Base-by-base conservation (phyloP, 805 yeast genomes). In the Kodamaea fukazawae region DNA sequence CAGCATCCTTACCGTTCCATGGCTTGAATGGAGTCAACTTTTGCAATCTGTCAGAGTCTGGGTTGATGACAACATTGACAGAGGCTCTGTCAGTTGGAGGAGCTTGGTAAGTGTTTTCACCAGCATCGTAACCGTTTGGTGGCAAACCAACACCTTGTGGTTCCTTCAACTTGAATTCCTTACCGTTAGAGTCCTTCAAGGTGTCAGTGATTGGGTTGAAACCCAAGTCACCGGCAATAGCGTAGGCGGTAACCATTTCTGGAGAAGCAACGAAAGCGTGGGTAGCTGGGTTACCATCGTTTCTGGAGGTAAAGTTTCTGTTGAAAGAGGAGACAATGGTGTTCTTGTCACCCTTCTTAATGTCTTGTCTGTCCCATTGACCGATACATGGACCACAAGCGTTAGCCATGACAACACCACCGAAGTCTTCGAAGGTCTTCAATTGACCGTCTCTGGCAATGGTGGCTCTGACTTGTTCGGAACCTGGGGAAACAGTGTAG, bases 361-460 rank as follows among this genome's bases (percentile, higher is more conserved):
- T 80, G 65, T 86, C 90, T 59, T 76, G 85, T 71, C 98, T 85
- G 67, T 90, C 96, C 98, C 98, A 91, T 76, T 91, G 99, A 43
- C 99, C 99, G 61, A 91, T 91, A 74, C 99, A 91, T 58, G 98
- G 99, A 53, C 99, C 99, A 76, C 99, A 91, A 14, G 99, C 99
- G 64, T 91, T 91, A 40, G 98, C 96, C 53, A 91, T 76, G 32
- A 91, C 96, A 44, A 79, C 75, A 52, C 96, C 99, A 45, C 98
- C 98, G 55, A 81, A 83, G 40, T 83, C 79, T 63, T 83, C 81
- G 63, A 91, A 89, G 31, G 83, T 79, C 34, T 83, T 73, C 46
- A 86, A 78, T 58, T 85, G 79, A 43, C 98, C 98, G 65, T 91
- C 99, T 68, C 97, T 81, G 63, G 86, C 96, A 54, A 91, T 81